Evolutionary conservation across 177 flowering plant species (phyloP), one percentile per base, ranked within the genome.

Genomic region (Telopea speciosissima): DNA sequence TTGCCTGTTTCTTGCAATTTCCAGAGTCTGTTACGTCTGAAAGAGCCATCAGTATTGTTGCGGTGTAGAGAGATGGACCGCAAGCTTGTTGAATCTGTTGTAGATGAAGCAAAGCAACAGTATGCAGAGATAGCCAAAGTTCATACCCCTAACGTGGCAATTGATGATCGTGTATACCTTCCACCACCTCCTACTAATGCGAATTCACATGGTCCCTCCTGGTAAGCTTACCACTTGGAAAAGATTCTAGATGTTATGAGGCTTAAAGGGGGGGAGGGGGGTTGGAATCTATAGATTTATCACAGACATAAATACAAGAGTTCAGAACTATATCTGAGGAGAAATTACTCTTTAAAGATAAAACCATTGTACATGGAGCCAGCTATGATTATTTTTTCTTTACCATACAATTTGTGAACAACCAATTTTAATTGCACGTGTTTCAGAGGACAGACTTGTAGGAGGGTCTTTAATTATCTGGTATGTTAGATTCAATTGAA

Each of bases 31-130:
- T 71, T 85, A 31, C 75, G 87, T 42, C 74, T 89, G 74, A 83
- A 78, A 70, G 93, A 89, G 77, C 88, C 84, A 58, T 76, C 89
- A 7, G 87, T 87, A 28, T 52, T 87, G 78, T 73, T 87, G 58
- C 76, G 90, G 36, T 89, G 93, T 80, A 79, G 93, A 68, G 84
- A 89, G 80, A 74, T 74, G 24, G 93, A 89, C 63, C 72, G 49
- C 22, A 71, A 67, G 68, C 70, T 82, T 0, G 85, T 89, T 16
- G 85, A 85, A 66, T 77, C 85, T 21, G 72, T 83, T 28, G 28
- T 89, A 63, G 80, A 83, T 0, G 80, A 77, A 62, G 86, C 87
- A 24, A 85, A 83, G 69, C 68, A 68, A 62, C 85, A 83, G 58
- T 89, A 85, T 77, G 83, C 85, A 5, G 84, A 80, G 19, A 84